Evolutionary conservation across 148 eudicot genomes (phyloP), one percentile per base, ranked within the genome.

Genomic region (Arbutus unedo): DNA sequence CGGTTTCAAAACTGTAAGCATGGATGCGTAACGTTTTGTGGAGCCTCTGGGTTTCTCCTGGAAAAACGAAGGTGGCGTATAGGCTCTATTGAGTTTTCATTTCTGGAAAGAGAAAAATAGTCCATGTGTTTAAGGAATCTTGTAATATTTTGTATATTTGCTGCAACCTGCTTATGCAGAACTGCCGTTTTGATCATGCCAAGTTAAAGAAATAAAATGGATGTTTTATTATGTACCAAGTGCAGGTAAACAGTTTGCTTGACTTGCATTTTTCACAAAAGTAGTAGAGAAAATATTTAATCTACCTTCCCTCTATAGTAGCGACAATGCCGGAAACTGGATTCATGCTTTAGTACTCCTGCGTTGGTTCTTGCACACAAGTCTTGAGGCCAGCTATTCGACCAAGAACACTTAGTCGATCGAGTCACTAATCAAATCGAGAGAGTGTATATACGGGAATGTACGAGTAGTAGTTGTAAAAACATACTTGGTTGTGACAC

Each of bases 1-100:
- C 3, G 50, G 41, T 89, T 82, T 89, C 97, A 47, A 93, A 93
- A 87, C 91, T 92, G 81, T 92, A 76, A 89, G 78, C 67, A 75
- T 6, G 54, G 73, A 73, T 75, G 7, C n/a, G 16, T 10, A 41
- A 18, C 8, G 60, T n/a, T 23, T 21, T 2, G 50, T 31, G 38
- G 38, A 31, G 38, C 38, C 38, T 31, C 41, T 13, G 15, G 49
- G 18, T 60, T 3, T 71, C 2, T 68, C 51, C 23, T 31, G 18
- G 60, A 15, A 49, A 15, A 49, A 79, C 16, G 45, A 68, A 76
- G 72, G 81, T 79, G 67, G 16, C 56, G 79, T 31, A 50, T 67
- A 67, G 66, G 62, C 59, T 49, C 41, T 56, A 54, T 10, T 2
- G 23, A 21, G 62, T 25, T 55, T 64, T 45, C 31, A 44, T 75